These are phyloP conservation scores for Cyamopsis tetragonoloba DNA, from an alignment of 306 rosid species.

Conservation along the genomic window DNA sequence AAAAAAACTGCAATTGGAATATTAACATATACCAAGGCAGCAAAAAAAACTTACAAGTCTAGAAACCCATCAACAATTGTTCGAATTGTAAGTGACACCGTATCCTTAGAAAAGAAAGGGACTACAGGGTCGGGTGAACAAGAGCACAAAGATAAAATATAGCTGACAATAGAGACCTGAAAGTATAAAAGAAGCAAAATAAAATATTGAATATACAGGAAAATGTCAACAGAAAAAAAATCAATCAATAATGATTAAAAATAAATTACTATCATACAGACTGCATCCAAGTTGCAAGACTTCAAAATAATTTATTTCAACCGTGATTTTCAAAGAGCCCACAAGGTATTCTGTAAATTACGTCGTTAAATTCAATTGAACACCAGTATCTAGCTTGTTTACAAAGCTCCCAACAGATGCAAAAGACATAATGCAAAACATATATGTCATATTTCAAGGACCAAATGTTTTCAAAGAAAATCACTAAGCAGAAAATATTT, in stretches of 20 bases:
- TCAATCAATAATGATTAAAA: constrained; percentile 7
- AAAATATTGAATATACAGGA: background rate
- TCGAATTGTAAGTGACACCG: constrained; percentile 50
- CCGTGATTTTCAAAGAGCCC: background rate
- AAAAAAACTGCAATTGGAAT: background rate
- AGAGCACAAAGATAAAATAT: constrained; percentile 70
- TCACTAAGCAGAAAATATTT: background rate
- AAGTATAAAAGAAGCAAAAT: constrained; percentile 22
- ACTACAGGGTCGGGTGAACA: constrained; percentile 57
- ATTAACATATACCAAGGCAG: background rate
- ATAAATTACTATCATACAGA: background rate
- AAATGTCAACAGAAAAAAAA: constrained; percentile 3
- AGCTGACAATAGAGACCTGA: constrained; percentile 82
- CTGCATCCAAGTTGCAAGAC: background rate
- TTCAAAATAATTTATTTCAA: constrained; percentile 3
- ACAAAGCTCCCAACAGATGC: background rate
- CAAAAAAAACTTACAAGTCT: constrained; percentile 52
- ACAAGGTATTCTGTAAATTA: background rate
- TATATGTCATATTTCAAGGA: background rate
- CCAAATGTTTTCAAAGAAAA: constrained; percentile 6
- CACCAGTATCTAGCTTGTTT: background rate
- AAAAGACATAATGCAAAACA: background rate
- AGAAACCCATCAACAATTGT: constrained; percentile 90
- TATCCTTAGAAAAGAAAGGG: constrained; percentile 70
- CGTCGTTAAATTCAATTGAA: background rate